Percentiles rank a stretch among this genome's conserved stretches.
Conservation (phyloP, 2,329 filamentous ascomycete genomes). For the Endoconidiophora polonica region DNA sequence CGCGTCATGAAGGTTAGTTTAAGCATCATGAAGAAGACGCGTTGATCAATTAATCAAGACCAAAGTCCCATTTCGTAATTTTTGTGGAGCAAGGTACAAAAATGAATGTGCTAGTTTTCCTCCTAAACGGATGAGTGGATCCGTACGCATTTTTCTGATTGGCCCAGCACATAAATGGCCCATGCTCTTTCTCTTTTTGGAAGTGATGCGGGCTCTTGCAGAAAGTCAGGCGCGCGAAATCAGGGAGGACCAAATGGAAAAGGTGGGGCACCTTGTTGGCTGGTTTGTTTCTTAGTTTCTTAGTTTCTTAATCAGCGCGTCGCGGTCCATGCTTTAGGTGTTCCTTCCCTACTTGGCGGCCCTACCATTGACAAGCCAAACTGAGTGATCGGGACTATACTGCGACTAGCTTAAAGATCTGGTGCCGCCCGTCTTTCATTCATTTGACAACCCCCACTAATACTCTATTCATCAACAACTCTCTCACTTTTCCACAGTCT, state of each 20-base stretch:
- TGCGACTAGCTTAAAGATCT: slow-evolving; percentile 10
- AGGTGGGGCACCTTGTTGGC: not conserved
- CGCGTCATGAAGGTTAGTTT: no score
- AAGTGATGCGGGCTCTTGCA: not conserved
- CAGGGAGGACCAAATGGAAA: not conserved
- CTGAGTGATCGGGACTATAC: slow-evolving; percentile 8
- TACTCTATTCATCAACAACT: not conserved
- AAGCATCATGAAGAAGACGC: no score
- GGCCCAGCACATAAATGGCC: not conserved
- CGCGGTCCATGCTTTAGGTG: no score
- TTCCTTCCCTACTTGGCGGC: no score
- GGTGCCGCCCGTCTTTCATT: not conserved
- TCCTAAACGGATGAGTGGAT: no score
- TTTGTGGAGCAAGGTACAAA: no score
- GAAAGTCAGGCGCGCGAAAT: not conserved
- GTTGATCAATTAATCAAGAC: no score
- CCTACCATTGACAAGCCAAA: not conserved
- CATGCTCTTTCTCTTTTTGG: slow-evolving; percentile 2
- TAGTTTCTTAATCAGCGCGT: not conserved
- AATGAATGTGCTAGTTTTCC: no score
- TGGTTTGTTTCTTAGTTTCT: not conserved
- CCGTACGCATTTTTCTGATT: slow-evolving; percentile 6
- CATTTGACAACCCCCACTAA: not conserved
- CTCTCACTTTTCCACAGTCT: not conserved
- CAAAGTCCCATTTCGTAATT: no score